These are phyloP conservation scores for Elongisporangium senticosum DNA, from an alignment of 352 stramenopile genomes.

Conservation along the genomic window DNA sequence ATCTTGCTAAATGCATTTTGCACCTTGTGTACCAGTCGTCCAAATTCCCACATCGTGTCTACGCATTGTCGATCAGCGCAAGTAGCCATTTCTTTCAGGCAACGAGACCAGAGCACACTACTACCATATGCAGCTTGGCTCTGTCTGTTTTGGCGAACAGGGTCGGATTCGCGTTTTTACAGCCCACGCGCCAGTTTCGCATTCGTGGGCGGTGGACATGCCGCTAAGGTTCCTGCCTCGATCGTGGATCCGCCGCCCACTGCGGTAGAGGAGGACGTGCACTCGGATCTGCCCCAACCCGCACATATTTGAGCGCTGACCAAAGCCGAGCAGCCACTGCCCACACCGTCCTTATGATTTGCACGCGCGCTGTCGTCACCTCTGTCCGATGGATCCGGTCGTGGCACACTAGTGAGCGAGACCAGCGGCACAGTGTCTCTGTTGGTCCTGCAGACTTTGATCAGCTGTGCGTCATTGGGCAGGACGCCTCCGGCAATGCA, in stretches of 20 bases:
- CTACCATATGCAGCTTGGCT: too few species aligned
- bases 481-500: constrained; percentile 82
- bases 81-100: too few species aligned
- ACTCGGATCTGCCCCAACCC: constrained; percentile 6
- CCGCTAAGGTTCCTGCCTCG: too few species aligned
- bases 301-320: constrained; percentile 29
- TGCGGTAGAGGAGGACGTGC: constrained; percentile 2
- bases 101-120: too few species aligned
- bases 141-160: too few species aligned
- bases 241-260: background rate
- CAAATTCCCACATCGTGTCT: too few species aligned
- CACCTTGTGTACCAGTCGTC: too few species aligned
- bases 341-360: background rate
- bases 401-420: background rate
- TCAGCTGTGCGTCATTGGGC: constrained; percentile 77
- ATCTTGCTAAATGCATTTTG: background rate
- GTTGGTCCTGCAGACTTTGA: constrained; percentile 75
- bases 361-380: constrained; percentile 7
- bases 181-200: too few species aligned
- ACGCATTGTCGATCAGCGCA: too few species aligned
- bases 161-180: too few species aligned
- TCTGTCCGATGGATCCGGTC: constrained; percentile 9
- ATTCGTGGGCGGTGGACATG: too few species aligned
- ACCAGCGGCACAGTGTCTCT: background rate
- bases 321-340: constrained; percentile 23